These are phyloP conservation scores for Shiraia sp. DNA, from an alignment of 2,329 filamentous ascomycete species.

Conservation along the genomic window DNA sequence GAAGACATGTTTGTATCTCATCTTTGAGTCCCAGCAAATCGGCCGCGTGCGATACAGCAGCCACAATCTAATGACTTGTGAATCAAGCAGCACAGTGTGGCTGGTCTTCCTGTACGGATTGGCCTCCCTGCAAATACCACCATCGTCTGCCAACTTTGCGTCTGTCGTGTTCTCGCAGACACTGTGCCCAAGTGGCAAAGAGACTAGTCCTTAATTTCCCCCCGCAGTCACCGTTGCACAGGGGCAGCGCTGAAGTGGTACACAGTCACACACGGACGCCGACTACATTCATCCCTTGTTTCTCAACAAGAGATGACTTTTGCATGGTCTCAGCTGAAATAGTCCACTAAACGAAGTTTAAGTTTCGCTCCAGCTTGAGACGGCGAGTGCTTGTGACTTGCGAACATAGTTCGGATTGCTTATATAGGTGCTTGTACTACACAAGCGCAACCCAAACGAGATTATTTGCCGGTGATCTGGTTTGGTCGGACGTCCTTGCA, in stretches of 20 bases:
- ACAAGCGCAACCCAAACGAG: slow-evolving; percentile 13
- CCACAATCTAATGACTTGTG: too few relatives aligned
- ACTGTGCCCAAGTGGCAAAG: slow-evolving; percentile 22
- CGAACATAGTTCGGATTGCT: slow-evolving; percentile 1
- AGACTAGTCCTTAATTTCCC: slow-evolving; percentile 16
- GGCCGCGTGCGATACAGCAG: too few relatives aligned
- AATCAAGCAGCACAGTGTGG: not conserved
- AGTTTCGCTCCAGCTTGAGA: not conserved
- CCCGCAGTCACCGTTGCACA: slow-evolving; percentile 25
- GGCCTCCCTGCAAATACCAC: too few relatives aligned
- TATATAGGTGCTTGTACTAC: slow-evolving; percentile 5
- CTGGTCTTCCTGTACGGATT: too few relatives aligned
- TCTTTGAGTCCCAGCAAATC: too few relatives aligned
- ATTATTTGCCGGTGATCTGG: slow-evolving; percentile 13
- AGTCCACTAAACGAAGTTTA: slow-evolving; percentile 2
- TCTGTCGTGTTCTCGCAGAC: slow-evolving; percentile 23
- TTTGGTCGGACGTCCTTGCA: slow-evolving; percentile 19
- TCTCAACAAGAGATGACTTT: too few relatives aligned
- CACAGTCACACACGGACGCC: slow-evolving; percentile 13
- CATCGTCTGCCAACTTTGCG: not conserved
- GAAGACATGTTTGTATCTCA: not conserved
- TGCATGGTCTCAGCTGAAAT: slow-evolving; percentile 2
- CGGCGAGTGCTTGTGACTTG: slow-evolving; percentile 1
- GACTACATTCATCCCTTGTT: not conserved
- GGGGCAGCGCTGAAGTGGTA: slow-evolving; percentile 15